A percentile compares a stretch with the other conserved stretches of the same genome.
Evolutionary conservation across 352 stramenopile genomes (phyloP).

Genomic region (Thraustochytrium sp.): DNA sequence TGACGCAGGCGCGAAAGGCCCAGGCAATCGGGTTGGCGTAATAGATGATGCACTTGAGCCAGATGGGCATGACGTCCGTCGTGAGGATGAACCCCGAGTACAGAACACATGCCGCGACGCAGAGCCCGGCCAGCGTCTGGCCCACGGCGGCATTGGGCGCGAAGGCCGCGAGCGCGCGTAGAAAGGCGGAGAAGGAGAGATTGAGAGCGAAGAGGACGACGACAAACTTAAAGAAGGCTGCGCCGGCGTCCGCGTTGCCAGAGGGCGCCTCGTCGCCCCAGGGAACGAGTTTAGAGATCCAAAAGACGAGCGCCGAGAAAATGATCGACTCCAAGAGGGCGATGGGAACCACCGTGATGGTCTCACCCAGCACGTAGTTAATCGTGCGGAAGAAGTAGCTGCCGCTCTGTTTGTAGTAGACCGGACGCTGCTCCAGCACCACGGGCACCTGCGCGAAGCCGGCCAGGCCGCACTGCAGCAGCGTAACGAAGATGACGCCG

Average conservation of each 20-base stretch:
- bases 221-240: constrained; percentile 61
- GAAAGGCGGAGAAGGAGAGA: constrained; percentile 61
- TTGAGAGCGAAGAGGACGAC: constrained; percentile 63
- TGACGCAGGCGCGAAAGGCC: constrained; percentile 53
- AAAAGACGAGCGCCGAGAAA: constrained; percentile 5
- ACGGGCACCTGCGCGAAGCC: constrained; percentile 52
- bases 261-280: neutral
- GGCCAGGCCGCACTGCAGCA: constrained; percentile 55
- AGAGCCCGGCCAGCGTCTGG: constrained; percentile 56
- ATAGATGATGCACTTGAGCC: constrained; percentile 62
- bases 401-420: constrained; percentile 60
- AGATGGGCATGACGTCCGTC: constrained; percentile 58
- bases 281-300: constrained; percentile 21
- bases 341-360: constrained; percentile 47
- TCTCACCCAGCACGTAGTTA: constrained; percentile 50
- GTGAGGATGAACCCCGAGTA: constrained; percentile 63
- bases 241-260: neutral
- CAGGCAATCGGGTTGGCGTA: constrained; percentile 64
- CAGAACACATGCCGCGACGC: constrained; percentile 57
- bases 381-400: constrained; percentile 54
- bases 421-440: constrained; percentile 50
- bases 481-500: constrained; percentile 50
- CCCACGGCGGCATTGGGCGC: constrained; percentile 56
- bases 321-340: constrained; percentile 39
- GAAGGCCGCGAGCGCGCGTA: constrained; percentile 58